phyloP scores from a whole-genome alignment of 805 yeast genomes.

The Millerozyma acaciae region DNA sequence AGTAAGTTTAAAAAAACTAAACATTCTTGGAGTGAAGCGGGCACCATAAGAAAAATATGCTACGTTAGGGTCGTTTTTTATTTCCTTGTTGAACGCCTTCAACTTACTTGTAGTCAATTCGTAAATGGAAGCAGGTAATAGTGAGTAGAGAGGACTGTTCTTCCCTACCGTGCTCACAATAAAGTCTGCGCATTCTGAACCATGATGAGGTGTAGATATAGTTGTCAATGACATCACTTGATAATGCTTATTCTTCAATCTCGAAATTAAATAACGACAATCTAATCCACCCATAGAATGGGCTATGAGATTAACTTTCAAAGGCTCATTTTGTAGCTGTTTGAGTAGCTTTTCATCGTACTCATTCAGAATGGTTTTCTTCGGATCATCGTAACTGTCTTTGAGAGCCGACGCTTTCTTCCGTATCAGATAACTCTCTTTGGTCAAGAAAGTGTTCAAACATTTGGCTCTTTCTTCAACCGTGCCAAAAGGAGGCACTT shows the following conservation, averaged over 20 bases:
- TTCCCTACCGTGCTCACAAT: conserved; percentile 35
- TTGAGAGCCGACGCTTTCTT: conserved; percentile 7
- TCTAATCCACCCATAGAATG: conserved; percentile 97
- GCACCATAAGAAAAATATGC: conserved; percentile 85
- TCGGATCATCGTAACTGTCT: not conserved
- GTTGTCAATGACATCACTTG: conserved; percentile 76
- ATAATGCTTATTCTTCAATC: conserved; percentile 39
- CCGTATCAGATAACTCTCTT: conserved; percentile 19
- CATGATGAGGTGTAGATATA: conserved; percentile 83
- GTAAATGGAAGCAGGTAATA: conserved; percentile 41
- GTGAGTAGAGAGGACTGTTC: conserved; percentile 13
- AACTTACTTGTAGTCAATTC: conserved; percentile 62
- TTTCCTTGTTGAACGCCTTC: conserved; percentile 48
- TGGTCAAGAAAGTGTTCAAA: conserved; percentile 49
- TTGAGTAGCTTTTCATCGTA: conserved; percentile 6
- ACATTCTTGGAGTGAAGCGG: conserved; percentile 56
- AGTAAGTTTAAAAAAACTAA: conserved; percentile 56
- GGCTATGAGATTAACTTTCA: conserved; percentile 70
- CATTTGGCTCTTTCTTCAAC: conserved; percentile 64
- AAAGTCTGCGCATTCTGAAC: conserved; percentile 78
- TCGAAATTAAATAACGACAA: conserved; percentile 67
- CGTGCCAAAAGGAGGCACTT: conserved; percentile 79
- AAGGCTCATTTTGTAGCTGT: conserved; percentile 15
- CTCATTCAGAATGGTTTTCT: conserved; percentile 8
- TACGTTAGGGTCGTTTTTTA: conserved; percentile 57